Percentiles rank a stretch among this genome's conserved stretches.
Conservation (phyloP, 768 basidiomycete species). For the Phlebiopsis gigantea region DNA sequence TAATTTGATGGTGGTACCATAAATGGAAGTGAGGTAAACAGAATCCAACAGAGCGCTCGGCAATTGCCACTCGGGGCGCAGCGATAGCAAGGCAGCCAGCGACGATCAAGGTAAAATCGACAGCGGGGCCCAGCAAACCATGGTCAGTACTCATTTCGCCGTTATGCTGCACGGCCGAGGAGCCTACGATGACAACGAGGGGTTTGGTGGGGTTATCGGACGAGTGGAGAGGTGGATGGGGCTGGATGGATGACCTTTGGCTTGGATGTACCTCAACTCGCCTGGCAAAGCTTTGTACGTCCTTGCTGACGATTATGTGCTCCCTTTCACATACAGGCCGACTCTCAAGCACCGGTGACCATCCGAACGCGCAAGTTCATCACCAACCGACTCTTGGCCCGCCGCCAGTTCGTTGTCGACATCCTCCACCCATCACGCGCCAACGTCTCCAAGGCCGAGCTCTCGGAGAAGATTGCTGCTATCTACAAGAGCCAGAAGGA, state of each 20-base stretch:
- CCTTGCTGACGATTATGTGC: slow-evolving; percentile 13
- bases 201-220: slow-evolving; percentile 4
- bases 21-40: slow-evolving; percentile 1
- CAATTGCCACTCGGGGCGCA: slow-evolving; percentile 5
- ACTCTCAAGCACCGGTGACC: slow-evolving; percentile 81
- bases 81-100: slow-evolving; percentile 8
- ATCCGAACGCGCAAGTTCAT: slow-evolving; percentile 99
- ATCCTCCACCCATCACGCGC: slow-evolving; percentile 93
- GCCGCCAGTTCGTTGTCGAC: slow-evolving; percentile 94
- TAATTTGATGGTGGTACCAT: not conserved
- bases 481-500: slow-evolving; percentile 92
- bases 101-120: slow-evolving; percentile 26
- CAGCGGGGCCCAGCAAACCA: slow-evolving; percentile 23
- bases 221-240: slow-evolving; percentile 19
- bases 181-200: slow-evolving; percentile 5
- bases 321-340: slow-evolving; percentile 46
- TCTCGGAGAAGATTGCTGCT: slow-evolving; percentile 86
- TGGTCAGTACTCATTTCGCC: slow-evolving; percentile 23
- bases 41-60: slow-evolving; percentile 2
- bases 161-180: slow-evolving; percentile 13
- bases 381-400: slow-evolving; percentile 94
- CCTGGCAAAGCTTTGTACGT: slow-evolving; percentile 3
- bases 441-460: slow-evolving; percentile 89
- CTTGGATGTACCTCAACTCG: slow-evolving; percentile 27
- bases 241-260: slow-evolving; percentile 28